Base-by-base conservation (phyloP, 768 basidiomycete species). In the Lyophyllum atratum region DNA sequence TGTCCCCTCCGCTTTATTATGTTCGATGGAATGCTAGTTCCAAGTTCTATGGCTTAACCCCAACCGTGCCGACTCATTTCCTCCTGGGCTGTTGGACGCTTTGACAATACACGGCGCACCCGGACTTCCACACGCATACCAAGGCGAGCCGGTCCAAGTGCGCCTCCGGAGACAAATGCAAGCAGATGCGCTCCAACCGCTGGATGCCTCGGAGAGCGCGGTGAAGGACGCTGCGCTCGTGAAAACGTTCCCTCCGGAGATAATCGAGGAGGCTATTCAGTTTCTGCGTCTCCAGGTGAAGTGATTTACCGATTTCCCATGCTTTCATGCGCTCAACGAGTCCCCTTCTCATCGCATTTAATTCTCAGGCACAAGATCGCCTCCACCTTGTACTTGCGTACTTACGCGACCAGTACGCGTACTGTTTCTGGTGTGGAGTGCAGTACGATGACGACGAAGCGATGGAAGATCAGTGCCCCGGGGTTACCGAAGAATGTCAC, bases 391-490 rank as follows among this genome's bases (percentile, higher is more conserved):
- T 92, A 17, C 75, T 93, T 24, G 73, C 82, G 4, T 92, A 95
- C 70, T 80, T 95, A 48, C 87, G 93, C 24, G 77, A 82, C 37
- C 80, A 76, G 58, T 84, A 93, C 69, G 67, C 77, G 5, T 94
- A 94, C 68, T 94, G 93, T 68, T 93, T 93, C 70, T 94, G 92
- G 90, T 95, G 93, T 67, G 93, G 93, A 12, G 81, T 87, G 12
- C 80, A 85, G 63, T 95, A 93, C 66, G 79, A 81, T 5, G 76
- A 79, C 60, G 68, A 72, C 6, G 80, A 81, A 15, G 88, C 90
- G 49, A 74, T 95, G 76, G 72, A 72, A 37, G 70, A 65, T 34
- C 76, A 85, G 54, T 95, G 93, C 70, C 92, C 92, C 6, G 93
- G 93, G 7, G 67, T 76, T 40, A 80, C 82, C 28, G 93, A 95